Conservation (phyloP, 2,329 filamentous ascomycete species). For the Penicillium hordei region DNA sequence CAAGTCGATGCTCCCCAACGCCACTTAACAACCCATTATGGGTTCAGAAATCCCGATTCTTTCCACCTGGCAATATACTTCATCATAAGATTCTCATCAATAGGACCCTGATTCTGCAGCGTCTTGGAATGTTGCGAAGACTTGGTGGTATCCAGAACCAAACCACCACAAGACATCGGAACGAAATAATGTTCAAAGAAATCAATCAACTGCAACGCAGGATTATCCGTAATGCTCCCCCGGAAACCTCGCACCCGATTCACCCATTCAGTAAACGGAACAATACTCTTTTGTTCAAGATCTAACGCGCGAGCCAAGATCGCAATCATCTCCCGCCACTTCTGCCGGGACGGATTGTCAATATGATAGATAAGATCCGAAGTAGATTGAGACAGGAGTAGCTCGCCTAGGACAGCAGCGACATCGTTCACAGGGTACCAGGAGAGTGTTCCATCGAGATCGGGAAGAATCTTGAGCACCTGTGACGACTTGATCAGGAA, state of each 20-base stretch:
- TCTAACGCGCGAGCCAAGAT: neutral
- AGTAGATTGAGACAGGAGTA: neutral
- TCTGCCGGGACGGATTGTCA: neutral
- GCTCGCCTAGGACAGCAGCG: neutral
- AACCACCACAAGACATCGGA: conserved; percentile 12
- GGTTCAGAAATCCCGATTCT: neutral
- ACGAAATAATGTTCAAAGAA: conserved; percentile 9
- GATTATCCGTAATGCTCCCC: neutral
- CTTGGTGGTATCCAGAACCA: conserved; percentile 7
- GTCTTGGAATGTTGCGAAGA: neutral
- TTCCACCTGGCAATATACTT: neutral
- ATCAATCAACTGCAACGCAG: neutral
- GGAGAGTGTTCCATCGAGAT: neutral
- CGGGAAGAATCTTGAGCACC: neutral
- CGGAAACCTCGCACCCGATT: no score
- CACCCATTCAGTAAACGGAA: neutral
- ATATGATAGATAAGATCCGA: neutral
- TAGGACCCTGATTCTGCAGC: neutral
- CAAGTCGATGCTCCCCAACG: no score
- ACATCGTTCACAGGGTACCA: neutral
- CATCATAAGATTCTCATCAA: neutral
- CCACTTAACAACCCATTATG: no score
- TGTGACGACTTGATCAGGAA: conserved; percentile 5
- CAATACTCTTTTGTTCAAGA: no score
- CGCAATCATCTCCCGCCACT: neutral